Conservation (phyloP, 176 grass and related monocot species). For the Aegilops umbellulata region DNA sequence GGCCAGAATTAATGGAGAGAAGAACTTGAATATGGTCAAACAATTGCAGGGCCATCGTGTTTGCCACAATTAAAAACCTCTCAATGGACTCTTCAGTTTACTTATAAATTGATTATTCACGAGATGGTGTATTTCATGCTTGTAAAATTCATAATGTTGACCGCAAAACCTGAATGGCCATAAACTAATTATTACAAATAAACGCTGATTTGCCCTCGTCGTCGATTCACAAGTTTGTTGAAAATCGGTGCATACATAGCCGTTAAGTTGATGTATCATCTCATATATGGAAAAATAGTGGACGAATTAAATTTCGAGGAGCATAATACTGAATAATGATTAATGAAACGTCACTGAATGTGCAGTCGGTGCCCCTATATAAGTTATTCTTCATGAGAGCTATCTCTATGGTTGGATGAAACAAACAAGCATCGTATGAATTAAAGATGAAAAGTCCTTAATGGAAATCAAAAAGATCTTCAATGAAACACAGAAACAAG, state of each 20-base stretch:
- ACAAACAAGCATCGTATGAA: too few species aligned
- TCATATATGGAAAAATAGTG: neutral
- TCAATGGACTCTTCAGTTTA: neutral
- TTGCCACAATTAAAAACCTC: neutral
- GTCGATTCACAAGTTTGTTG: constrained; percentile 1
- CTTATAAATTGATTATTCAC: neutral
- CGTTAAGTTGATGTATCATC: neutral
- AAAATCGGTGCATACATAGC: constrained; percentile 1
- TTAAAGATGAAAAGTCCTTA: too few species aligned
- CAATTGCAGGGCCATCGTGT: neutral
- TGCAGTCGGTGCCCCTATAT: neutral
- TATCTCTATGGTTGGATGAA: too few species aligned
- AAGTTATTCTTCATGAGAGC: too few species aligned
- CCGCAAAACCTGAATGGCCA: neutral
- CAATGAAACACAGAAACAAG: too few species aligned
- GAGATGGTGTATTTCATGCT: neutral
- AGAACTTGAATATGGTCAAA: too few species aligned
- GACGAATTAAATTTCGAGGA: neutral
- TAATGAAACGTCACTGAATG: neutral
- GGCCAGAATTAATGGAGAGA: neutral
- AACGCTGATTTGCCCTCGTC: neutral
- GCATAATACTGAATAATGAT: neutral
- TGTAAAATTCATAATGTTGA: neutral
- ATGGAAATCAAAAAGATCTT: too few species aligned
- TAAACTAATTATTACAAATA: neutral